Evolutionary conservation across 2,329 filamentous ascomycete species (phyloP).

Genomic region (Pseudogymnoascus verrucosus): DNA sequence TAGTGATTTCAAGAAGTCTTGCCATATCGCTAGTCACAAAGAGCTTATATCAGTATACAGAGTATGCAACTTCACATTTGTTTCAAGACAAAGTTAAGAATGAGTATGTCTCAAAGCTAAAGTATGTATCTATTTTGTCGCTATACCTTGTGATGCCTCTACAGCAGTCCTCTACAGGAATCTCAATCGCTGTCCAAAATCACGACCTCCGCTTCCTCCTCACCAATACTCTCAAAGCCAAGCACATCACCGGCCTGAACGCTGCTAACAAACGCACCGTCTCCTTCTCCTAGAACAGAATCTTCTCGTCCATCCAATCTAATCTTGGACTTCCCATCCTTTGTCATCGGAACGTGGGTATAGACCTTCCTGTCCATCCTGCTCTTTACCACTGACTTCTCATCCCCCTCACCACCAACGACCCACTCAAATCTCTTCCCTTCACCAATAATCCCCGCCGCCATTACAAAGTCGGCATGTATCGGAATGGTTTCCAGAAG

Average conservation of each 20-base stretch:
- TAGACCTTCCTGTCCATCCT: conserved; percentile 64
- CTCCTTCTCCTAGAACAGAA: conserved; percentile 63
- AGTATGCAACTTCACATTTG: no score
- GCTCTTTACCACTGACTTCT: conserved; percentile 38
- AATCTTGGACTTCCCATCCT: conserved; percentile 65
- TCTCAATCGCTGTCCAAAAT: no score
- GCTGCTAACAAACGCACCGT: conserved; percentile 67
- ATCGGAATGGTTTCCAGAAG: conserved; percentile 68
- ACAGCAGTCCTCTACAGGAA: no score
- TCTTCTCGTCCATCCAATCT: conserved; percentile 58
- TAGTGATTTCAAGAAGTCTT: no score
- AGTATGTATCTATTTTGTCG: no score
- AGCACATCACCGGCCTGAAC: conserved; percentile 58
- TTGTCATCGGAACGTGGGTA: conserved; percentile 73
- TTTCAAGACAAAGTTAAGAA: no score
- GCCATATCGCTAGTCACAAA: no score
- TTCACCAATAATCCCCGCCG: conserved; percentile 63
- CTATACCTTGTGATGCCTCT: no score
- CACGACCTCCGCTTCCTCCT: no score
- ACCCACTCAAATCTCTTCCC: conserved; percentile 61
- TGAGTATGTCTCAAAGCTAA: no score
- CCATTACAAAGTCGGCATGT: conserved; percentile 79
- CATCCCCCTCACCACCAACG: conserved; percentile 42
- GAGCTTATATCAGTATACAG: no score
- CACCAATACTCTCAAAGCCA: conserved; percentile 47